These are phyloP conservation scores for Fagopyrum homotropicum DNA, from an alignment of 148 eudicot species.

Conservation along the genomic window DNA sequence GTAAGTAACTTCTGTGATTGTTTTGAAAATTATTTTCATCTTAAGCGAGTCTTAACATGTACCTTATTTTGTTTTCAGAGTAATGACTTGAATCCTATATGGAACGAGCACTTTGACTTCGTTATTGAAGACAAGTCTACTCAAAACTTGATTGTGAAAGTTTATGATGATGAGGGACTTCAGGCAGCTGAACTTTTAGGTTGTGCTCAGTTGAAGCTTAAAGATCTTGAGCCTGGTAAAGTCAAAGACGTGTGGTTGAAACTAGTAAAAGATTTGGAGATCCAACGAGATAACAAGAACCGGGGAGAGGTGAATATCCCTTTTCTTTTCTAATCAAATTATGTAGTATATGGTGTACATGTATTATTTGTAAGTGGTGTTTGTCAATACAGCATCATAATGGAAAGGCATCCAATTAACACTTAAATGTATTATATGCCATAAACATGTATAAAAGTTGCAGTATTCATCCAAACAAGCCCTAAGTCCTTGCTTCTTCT, in stretches of 20 bases:
- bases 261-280: slow-evolving; percentile 87
- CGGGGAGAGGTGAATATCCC: slow-evolving; percentile 78
- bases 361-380: no score
- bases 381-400: no score
- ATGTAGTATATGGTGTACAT: no score
- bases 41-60: slow-evolving; percentile 3
- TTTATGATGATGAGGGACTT: slow-evolving; percentile 92
- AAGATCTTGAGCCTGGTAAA: slow-evolving; percentile 90
- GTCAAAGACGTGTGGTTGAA: slow-evolving; percentile 91
- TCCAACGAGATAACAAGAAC: slow-evolving; percentile 84
- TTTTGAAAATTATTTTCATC: neutral
- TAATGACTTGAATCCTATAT: slow-evolving; percentile 87
- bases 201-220: slow-evolving; percentile 66
- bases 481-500: no score
- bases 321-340: neutral
- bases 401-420: no score
- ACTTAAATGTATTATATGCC: no score
- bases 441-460: no score
- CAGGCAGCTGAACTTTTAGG: slow-evolving; percentile 87
- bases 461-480: no score
- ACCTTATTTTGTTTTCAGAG: slow-evolving; percentile 30
- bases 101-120: slow-evolving; percentile 97
- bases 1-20: slow-evolving; percentile 39
- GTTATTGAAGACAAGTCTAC: slow-evolving; percentile 85
- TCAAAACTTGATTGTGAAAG: slow-evolving; percentile 77